Percentiles rank a stretch among this genome's conserved stretches.
Conservation (phyloP, 2,329 filamentous ascomycete species). For the Xylaria multiplex region DNA sequence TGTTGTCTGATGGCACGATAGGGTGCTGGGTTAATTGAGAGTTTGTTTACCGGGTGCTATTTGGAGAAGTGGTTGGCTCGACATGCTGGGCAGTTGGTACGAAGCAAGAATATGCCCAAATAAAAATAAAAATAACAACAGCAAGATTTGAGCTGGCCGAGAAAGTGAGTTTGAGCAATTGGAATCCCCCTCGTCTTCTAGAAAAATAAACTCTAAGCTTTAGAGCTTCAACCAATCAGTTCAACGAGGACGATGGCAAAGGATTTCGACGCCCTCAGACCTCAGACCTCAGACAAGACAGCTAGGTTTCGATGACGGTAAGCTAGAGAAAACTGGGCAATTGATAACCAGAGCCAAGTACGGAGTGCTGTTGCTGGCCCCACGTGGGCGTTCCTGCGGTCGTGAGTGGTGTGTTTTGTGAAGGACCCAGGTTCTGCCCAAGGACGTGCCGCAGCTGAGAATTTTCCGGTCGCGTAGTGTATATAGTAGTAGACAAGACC, state of each 20-base stretch:
- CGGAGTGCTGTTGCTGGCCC: conserved; percentile 1
- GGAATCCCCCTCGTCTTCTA: neutral
- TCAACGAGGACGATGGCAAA: conserved; percentile 12
- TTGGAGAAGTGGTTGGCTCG: conserved; percentile 94
- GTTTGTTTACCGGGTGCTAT: conserved; percentile 79
- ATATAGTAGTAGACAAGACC: neutral
- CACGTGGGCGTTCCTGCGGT: conserved; percentile 27
- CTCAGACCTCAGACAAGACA: neutral
- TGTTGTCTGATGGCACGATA: conserved; percentile 1
- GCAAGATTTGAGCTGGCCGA: neutral
- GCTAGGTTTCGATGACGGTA: conserved; percentile 23
- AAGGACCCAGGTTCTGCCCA: no score
- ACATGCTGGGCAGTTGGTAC: conserved; percentile 69
- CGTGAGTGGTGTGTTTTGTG: conserved; percentile 13
- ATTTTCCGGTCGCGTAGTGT: neutral
- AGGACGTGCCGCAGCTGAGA: neutral
- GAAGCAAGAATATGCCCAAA: conserved; percentile 5
- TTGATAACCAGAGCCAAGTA: neutral
- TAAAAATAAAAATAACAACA: neutral
- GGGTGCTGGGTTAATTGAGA: conserved; percentile 10
- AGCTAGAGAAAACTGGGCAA: conserved; percentile 21
- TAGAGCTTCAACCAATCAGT: conserved; percentile 5
- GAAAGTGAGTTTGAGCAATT: conserved; percentile 9
- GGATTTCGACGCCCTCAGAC: neutral
- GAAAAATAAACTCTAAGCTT: conserved; percentile 4